A percentile compares a stretch with the other conserved stretches of the same genome.
phyloP scores from a whole-genome alignment of 2,329 filamentous ascomycete species.

The Diaporthe eres region DNA sequence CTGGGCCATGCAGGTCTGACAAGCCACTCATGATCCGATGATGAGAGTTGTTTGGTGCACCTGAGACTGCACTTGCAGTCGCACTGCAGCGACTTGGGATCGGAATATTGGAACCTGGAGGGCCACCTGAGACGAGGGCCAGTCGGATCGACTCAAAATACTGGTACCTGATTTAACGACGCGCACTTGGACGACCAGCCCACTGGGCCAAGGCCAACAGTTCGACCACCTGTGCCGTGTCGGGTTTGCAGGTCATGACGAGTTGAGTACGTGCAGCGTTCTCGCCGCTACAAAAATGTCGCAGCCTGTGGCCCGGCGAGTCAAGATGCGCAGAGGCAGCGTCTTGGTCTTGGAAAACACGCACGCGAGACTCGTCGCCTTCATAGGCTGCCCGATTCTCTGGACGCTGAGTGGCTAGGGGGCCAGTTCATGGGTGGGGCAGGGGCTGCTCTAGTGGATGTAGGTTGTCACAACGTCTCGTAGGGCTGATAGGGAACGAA shows the following conservation, averaged over 20 bases:
- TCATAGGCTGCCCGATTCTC: slow-evolving; percentile 40
- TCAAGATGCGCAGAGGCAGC: not conserved
- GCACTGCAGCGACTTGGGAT: slow-evolving; percentile 1
- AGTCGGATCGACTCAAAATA: slow-evolving; percentile 27
- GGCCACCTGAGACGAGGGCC: slow-evolving; percentile 26
- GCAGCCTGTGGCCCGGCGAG: slow-evolving; percentile 27
- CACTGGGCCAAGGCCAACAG: slow-evolving; percentile 19
- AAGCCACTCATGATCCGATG: slow-evolving; percentile 1
- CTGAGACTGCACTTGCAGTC: slow-evolving; percentile 27
- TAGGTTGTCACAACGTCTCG: slow-evolving; percentile 12
- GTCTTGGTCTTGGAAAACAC: slow-evolving; percentile 2
- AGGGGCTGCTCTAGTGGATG: not conserved
- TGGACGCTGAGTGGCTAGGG: slow-evolving; percentile 36
- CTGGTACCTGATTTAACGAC: slow-evolving; percentile 32
- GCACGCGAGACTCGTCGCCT: slow-evolving; percentile 38
- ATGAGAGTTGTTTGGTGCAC: slow-evolving; percentile 12
- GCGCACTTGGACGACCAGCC: slow-evolving; percentile 5
- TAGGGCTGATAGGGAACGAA: slow-evolving; percentile 37
- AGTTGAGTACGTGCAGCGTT: not conserved
- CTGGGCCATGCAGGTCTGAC: not conserved
- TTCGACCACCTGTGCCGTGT: slow-evolving; percentile 7
- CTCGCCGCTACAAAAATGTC: slow-evolving; percentile 19
- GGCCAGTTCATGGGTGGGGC: slow-evolving; percentile 2
- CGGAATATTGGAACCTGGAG: slow-evolving; percentile 26
- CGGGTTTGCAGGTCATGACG: slow-evolving; percentile 20